Evolutionary conservation across 108 stramenopile species (phyloP).

Genomic region (Skeletonema potamos): DNA sequence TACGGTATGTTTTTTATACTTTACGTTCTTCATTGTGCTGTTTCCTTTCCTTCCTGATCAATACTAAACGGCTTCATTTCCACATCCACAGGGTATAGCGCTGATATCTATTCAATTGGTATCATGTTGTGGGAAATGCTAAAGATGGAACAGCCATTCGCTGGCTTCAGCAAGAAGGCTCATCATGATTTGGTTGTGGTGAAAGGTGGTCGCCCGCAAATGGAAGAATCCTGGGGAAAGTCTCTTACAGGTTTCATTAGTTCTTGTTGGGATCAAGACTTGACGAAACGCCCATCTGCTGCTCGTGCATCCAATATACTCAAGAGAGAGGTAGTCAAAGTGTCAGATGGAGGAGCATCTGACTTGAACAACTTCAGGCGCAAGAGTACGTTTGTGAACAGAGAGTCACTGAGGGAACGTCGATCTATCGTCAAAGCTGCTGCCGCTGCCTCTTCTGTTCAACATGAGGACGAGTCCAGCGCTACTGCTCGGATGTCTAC

Average conservation of each 20-base stretch:
- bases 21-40: background rate
- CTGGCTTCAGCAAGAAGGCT: constrained; percentile 11
- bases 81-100: constrained; percentile 31
- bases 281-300: constrained; percentile 16
- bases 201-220: constrained; percentile 13
- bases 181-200: constrained; percentile 21
- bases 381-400: constrained; percentile 29
- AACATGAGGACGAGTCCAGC: too few relatives aligned
- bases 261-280: constrained; percentile 31
- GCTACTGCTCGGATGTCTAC: too few relatives aligned
- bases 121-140: constrained; percentile 78
- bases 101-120: constrained; percentile 73
- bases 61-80: background rate
- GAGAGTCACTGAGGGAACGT: constrained; percentile 9
- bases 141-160: constrained; percentile 63
- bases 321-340: constrained; percentile 26
- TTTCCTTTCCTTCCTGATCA: background rate
- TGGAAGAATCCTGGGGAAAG: constrained; percentile 24
- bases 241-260: constrained; percentile 5
- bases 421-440: background rate
- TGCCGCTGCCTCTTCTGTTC: background rate
- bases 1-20: constrained; percentile 4
- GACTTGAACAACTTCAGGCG: constrained; percentile 32
- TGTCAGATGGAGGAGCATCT: constrained; percentile 9
- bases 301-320: constrained; percentile 13